Evolutionary conservation across 805 yeast genomes (phyloP).

Genomic region (Candida silvatica): DNA sequence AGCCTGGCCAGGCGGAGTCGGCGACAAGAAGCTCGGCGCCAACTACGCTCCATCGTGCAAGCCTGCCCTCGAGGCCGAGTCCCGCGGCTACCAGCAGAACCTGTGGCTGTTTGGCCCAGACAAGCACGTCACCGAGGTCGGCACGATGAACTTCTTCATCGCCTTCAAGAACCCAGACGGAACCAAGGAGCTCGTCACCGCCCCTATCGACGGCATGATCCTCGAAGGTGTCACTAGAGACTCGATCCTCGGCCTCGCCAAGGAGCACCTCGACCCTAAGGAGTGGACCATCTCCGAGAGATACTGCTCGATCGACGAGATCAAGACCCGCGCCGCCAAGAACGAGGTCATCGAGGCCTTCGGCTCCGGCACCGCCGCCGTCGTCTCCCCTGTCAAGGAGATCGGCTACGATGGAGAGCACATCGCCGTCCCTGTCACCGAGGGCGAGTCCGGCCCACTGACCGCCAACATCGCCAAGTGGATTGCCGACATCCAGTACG

Average conservation of each 20-base stretch:
- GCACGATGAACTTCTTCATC: constrained; percentile 93
- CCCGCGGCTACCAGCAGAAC: constrained; percentile 91
- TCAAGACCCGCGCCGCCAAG: constrained; percentile 63
- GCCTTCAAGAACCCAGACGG: constrained; percentile 75
- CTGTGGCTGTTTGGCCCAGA: constrained; percentile 94
- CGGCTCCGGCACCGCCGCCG: constrained; percentile 97
- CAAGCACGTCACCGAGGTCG: constrained; percentile 85
- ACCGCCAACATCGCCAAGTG: constrained; percentile 74
- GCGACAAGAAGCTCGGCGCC: constrained; percentile 94
- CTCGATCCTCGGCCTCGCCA: constrained; percentile 70
- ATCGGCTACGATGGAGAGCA: constrained; percentile 73
- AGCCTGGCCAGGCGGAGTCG: constrained; percentile 99
- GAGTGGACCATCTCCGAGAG: constrained; percentile 87
- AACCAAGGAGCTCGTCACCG: constrained; percentile 86
- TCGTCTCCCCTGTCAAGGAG: constrained; percentile 86
- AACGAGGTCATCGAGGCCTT: constrained; percentile 91
- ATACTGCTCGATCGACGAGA: constrained; percentile 72
- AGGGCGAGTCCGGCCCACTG: constrained; percentile 70
- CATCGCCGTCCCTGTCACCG: constrained; percentile 70
- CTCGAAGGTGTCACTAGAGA: constrained; percentile 96
- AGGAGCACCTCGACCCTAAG: constrained; percentile 59
- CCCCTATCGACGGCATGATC: constrained; percentile 96
- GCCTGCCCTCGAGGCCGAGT: constrained; percentile 87
- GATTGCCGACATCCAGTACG: constrained; percentile 89
- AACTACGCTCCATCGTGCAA: constrained; percentile 93